These are phyloP conservation scores for Pyrenophora tritici-repentis DNA, from an alignment of 2,329 filamentous ascomycete species.

Conservation along the genomic window DNA sequence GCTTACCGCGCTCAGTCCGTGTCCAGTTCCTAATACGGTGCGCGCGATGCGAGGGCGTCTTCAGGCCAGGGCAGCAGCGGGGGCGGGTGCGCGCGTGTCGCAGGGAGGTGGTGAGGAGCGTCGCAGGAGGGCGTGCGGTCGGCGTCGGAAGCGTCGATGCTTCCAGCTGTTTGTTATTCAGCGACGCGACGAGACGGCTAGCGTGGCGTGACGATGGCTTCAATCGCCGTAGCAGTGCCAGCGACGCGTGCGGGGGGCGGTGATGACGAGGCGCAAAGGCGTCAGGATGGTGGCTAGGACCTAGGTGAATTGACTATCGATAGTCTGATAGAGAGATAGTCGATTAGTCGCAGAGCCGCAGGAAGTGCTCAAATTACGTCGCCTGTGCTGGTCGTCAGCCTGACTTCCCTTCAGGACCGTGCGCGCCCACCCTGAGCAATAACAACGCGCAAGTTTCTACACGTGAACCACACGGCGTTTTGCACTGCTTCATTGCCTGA, in stretches of 20 bases:
- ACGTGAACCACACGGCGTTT: too few species aligned
- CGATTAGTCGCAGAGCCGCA: slow-evolving; percentile 23
- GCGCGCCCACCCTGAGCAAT: slow-evolving; percentile 10
- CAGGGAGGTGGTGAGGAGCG: too few species aligned
- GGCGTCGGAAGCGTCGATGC: slow-evolving; percentile 11
- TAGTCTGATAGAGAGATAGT: slow-evolving; percentile 21
- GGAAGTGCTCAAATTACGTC: slow-evolving; percentile 20
- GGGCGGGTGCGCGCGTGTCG: neutral
- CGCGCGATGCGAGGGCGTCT: slow-evolving; percentile 1
- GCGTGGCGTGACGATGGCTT: slow-evolving; percentile 12
- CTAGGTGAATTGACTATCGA: slow-evolving; percentile 22
- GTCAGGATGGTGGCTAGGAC: slow-evolving; percentile 7
- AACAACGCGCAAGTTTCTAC: neutral
- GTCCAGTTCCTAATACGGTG: slow-evolving; percentile 4
- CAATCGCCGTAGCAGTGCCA: neutral
- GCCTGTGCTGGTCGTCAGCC: neutral
- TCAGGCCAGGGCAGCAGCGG: slow-evolving; percentile 4
- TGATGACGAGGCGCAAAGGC: slow-evolving; percentile 8
- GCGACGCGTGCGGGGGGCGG: slow-evolving; percentile 14
- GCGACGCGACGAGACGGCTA: slow-evolving; percentile 19
- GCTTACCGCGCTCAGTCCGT: slow-evolving; percentile 19
- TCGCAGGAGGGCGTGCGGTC: slow-evolving; percentile 12
- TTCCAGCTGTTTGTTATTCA: slow-evolving; percentile 20
- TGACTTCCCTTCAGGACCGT: slow-evolving; percentile 9
- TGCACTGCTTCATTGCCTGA: too few species aligned